Conservation (phyloP, 1,139 yeast species). For the Yamadazyma blattariae region DNA sequence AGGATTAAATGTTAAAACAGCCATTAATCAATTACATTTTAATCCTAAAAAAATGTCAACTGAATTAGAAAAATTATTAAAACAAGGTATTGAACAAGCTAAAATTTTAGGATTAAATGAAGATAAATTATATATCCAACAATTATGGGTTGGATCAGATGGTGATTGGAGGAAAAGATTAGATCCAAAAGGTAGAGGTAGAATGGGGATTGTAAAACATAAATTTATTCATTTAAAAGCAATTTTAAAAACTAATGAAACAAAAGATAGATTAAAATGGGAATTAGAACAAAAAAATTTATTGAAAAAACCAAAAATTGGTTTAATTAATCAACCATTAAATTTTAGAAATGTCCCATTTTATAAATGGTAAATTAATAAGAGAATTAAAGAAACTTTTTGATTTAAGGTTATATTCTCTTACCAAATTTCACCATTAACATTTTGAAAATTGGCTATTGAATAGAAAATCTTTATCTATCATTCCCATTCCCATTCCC, state of each 20-base stretch:
- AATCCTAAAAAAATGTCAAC: constrained; percentile 75
- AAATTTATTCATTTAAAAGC: constrained; percentile 80
- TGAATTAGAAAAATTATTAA: constrained; percentile 74
- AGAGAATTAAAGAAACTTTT: neutral
- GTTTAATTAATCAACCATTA: constrained; percentile 44
- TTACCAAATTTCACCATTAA: too few relatives aligned
- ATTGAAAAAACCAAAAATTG: constrained; percentile 44
- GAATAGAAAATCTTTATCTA: too few relatives aligned
- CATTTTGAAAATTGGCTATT: too few relatives aligned
- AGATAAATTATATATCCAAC: constrained; percentile 67
- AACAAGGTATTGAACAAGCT: constrained; percentile 72
- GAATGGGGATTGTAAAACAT: constrained; percentile 76
- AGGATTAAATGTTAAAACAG: constrained; percentile 68
- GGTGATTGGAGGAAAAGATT: constrained; percentile 69
- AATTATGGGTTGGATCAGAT: constrained; percentile 92
- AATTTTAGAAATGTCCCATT: constrained; percentile 42
- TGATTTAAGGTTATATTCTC: too few relatives aligned
- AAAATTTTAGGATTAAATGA: constrained; percentile 55
- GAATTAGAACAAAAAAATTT: constrained; percentile 47
- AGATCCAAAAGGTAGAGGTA: constrained; percentile 91
- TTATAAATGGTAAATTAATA: constrained; percentile 37
- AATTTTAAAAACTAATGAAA: constrained; percentile 63
- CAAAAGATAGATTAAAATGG: constrained; percentile 58
- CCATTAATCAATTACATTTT: constrained; percentile 92
- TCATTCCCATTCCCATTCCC: too few relatives aligned